Conservation (phyloP, 441 rosid genomes). For the Capsella rubella region DNA sequence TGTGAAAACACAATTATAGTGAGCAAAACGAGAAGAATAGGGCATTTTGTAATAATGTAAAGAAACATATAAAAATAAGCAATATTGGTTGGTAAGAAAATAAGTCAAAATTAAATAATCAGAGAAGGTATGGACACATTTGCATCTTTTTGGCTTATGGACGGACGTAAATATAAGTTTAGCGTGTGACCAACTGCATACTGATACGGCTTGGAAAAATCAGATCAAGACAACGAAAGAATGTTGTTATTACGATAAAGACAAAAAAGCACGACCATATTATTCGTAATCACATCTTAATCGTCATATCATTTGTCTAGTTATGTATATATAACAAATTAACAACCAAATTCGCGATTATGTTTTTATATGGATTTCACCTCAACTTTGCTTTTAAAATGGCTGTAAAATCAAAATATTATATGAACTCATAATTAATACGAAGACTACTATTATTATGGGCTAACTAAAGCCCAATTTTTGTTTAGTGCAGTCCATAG, state of each 20-base stretch:
- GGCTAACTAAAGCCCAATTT: slow-evolving; percentile 13
- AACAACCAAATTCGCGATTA: neutral
- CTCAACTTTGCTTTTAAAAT: neutral
- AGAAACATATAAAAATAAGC: neutral
- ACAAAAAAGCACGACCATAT: slow-evolving; percentile 29
- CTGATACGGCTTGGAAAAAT: slow-evolving; percentile 29
- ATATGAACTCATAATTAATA: neutral
- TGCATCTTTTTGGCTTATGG: slow-evolving; percentile 22
- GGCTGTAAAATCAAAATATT: neutral
- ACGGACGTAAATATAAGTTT: slow-evolving; percentile 14
- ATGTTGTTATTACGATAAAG: slow-evolving; percentile 31
- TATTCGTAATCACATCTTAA: neutral
- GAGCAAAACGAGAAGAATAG: slow-evolving; percentile 22
- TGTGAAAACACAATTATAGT: neutral
- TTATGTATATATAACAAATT: neutral
- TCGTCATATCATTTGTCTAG: slow-evolving; percentile 1
- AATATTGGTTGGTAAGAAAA: slow-evolving; percentile 36
- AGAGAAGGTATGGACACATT: neutral
- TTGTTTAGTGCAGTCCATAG: neutral
- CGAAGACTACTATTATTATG: neutral
- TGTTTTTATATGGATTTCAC: too few relatives aligned
- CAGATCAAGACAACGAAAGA: slow-evolving; percentile 26
- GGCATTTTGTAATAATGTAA: neutral
- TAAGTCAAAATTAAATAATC: slow-evolving; percentile 1
- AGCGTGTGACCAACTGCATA: slow-evolving; percentile 44